phyloP scores from a whole-genome alignment of 768 basidiomycete species.

The Sporobolomyces phaffii region DNA sequence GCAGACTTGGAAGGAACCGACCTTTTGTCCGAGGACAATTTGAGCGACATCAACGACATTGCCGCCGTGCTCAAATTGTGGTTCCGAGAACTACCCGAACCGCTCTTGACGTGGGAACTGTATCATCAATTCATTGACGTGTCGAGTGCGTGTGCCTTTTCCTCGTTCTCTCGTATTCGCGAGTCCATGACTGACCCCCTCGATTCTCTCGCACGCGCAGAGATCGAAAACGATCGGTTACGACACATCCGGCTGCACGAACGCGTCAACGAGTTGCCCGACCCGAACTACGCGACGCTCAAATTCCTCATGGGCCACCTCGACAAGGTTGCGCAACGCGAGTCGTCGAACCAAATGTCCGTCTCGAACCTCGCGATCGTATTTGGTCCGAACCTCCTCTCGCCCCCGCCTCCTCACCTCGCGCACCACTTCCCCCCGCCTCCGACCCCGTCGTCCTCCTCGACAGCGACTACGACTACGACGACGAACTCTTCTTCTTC shows the following conservation, averaged over 20 bases:
- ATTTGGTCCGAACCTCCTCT: conserved; percentile 94
- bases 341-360: conserved; percentile 81
- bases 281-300: conserved; percentile 95
- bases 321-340: conserved; percentile 72
- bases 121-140: conserved; percentile 94
- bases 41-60: conserved; percentile 89
- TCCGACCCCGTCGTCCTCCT: neutral
- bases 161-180: too few species aligned
- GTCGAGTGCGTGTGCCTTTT: conserved; percentile 61
- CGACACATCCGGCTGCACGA: conserved; percentile 95
- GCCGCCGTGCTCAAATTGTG: conserved; percentile 91
- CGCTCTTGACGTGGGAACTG: conserved; percentile 71
- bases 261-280: conserved; percentile 93
- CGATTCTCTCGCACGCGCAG: conserved; percentile 47
- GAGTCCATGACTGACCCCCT: neutral
- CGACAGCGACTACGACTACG: too few species aligned
- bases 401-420: conserved; percentile 52
- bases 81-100: conserved; percentile 92
- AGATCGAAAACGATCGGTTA: conserved; percentile 87
- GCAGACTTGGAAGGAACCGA: conserved; percentile 79
- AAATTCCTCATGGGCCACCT: conserved; percentile 94
- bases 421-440: conserved; percentile 21
- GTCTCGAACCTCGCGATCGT: conserved; percentile 90
- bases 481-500: neutral
- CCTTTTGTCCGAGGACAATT: conserved; percentile 81